Conservation (phyloP, 106 monocot genomes). For the Xerophyta viscosa region DNA sequence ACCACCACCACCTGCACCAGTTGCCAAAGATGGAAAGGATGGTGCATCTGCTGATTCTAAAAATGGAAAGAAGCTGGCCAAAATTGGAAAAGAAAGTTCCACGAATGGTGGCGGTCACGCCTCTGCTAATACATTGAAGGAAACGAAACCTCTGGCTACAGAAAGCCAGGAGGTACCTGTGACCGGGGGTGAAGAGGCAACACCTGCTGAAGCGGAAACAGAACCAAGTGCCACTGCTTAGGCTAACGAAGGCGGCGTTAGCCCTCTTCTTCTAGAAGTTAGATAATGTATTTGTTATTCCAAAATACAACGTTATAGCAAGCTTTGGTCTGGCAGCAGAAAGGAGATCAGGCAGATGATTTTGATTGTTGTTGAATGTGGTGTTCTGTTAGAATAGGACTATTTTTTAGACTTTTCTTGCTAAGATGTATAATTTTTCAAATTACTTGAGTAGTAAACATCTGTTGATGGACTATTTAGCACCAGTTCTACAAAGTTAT, state of each 20-base stretch:
- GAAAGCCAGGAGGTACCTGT: neutral
- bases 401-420: too few relatives aligned
- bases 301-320: too few relatives aligned
- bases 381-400: too few relatives aligned
- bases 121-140: slow-evolving; percentile 4
- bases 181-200: neutral
- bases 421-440: too few relatives aligned
- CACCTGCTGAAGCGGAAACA: neutral
- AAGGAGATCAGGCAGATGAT: too few relatives aligned
- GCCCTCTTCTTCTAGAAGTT: slow-evolving; percentile 6
- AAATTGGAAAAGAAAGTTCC: slow-evolving; percentile 15
- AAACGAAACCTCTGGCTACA: neutral
- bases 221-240: neutral
- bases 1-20: slow-evolving; percentile 30
- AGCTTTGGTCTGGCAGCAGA: too few relatives aligned
- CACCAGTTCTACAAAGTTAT: too few relatives aligned
- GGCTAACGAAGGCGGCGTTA: too few relatives aligned
- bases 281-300: too few relatives aligned
- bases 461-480: too few relatives aligned
- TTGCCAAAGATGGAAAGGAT: slow-evolving; percentile 16
- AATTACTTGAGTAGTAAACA: too few relatives aligned
- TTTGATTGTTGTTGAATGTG: too few relatives aligned
- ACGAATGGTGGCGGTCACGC: neutral
- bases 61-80: slow-evolving; percentile 15
- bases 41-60: neutral